phyloP scores from a whole-genome alignment of 495 filamentous ascomycete genomes.

The Talaromyces proteolyticus region DNA sequence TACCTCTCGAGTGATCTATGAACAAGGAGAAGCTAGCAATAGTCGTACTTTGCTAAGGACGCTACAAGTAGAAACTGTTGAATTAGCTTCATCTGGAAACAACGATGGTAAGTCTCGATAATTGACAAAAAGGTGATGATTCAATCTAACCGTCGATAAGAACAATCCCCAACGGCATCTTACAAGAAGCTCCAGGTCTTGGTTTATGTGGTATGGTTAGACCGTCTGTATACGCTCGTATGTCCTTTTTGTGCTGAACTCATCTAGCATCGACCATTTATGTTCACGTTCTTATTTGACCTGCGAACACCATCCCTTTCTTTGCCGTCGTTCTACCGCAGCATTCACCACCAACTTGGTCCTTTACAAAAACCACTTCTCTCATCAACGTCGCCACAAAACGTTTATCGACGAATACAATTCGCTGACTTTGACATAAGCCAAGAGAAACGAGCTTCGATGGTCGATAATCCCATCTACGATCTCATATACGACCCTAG shows the following conservation, averaged over 20 bases:
- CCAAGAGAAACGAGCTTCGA: conserved; percentile 5
- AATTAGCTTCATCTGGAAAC: conserved; percentile 10
- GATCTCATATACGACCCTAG: conserved; percentile 83
- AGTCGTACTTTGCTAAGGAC: conserved; percentile 44
- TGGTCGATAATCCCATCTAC: conserved; percentile 54
- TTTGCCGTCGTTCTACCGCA: conserved; percentile 67
- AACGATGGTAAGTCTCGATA: conserved; percentile 9
- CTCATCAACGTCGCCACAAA: conserved; percentile 55
- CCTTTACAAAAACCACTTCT: conserved; percentile 70
- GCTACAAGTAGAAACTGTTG: conserved; percentile 35
- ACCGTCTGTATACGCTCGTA: background rate
- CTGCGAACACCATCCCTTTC: conserved; percentile 59
- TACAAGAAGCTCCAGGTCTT: conserved; percentile 59
- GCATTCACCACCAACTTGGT: conserved; percentile 73
- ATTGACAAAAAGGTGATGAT: background rate
- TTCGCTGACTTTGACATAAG: conserved; percentile 1
- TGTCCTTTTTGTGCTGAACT: background rate
- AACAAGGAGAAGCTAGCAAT: conserved; percentile 28
- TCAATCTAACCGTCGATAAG: background rate
- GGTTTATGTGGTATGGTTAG: conserved; percentile 52
- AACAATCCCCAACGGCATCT: conserved; percentile 1
- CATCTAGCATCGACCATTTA: conserved; percentile 70
- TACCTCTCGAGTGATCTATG: conserved; percentile 7
- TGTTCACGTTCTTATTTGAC: conserved; percentile 86
- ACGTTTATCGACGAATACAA: conserved; percentile 41